Evolutionary conservation across 768 basidiomycete species (phyloP), one percentile per base, ranked within the genome.

Genomic region (Mycena albidolilacea): DNA sequence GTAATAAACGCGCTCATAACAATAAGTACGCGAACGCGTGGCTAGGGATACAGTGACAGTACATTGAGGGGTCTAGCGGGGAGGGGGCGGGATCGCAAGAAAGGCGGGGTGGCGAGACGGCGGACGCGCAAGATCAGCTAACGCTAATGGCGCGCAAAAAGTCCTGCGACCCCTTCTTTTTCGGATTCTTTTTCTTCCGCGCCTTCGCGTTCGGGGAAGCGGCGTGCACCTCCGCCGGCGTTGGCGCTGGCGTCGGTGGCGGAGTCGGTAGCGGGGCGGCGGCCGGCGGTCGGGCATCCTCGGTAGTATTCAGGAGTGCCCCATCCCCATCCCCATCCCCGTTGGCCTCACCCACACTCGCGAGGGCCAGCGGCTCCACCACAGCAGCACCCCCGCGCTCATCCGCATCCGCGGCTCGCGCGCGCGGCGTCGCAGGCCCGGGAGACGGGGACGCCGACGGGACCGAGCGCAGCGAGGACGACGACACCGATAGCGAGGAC

Each of bases 231-330:
- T 30, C 30, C 3, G 30, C 0, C 1, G 15, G 58, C 41, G 30
- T 8, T 57, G 5, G 10, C 39, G 54, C 9, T 21, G 62, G 62
- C 21, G 69, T 64, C 17, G 69, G 69, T 44, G 69, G 62, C 30
- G 69, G 69, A 15, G 69, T 70, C 7, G 69, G 69, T 50, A 70
- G 69, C 21, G 69, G 14, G 30, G 43, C 41, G 30, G 50, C 37
- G 43, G 48, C 35, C 14, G 41, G 30, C 3, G 30, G 30, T 30
- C 30, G 30, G 30, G 30, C 30, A 30, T 30, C 30, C 30, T 30
- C 30, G 30, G 30, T 30, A 30, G 30, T 30, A 30, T 30, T 30
- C 30, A 17, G 15, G 17, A 17, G 14, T 7, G 41, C 67, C 21
- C 12, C 38, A 2, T 37, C 46, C 7, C 3, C 38, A n/a, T 43